phyloP scores from a whole-genome alignment of 2,329 filamentous ascomycete genomes.

The Fusarium setosum region DNA sequence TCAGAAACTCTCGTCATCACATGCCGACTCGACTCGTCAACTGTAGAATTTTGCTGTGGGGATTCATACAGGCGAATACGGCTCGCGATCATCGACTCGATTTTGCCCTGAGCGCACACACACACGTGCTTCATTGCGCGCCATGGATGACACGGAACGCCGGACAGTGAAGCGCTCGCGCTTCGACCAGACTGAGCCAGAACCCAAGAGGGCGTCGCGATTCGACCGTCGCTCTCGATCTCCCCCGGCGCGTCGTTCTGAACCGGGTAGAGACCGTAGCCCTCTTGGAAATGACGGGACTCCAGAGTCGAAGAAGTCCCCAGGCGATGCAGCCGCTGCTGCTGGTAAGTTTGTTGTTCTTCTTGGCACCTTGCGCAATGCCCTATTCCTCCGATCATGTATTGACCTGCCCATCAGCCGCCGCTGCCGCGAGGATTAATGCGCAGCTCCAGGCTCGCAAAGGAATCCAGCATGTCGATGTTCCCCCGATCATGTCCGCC shows the following conservation, averaged over 20 bases:
- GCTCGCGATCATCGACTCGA: background rate
- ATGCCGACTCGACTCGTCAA: background rate
- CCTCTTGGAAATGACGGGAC: conserved; percentile 67
- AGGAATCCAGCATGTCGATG: conserved; percentile 89
- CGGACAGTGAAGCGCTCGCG: conserved; percentile 84
- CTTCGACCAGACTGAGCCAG: conserved; percentile 91
- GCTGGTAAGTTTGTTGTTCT: conserved; percentile 68
- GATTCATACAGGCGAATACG: background rate
- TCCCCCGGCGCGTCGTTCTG: conserved; percentile 74
- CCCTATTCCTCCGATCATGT: background rate
- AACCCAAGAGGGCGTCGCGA: conserved; percentile 79
- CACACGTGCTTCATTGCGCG: conserved; percentile 14
- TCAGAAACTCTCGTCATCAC: conserved; percentile 2
- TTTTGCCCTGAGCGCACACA: background rate
- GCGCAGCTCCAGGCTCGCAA: conserved; percentile 87
- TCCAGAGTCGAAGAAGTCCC: conserved; percentile 59
- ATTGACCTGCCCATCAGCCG: conserved; percentile 64
- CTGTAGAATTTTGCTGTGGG: background rate
- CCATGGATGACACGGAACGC: conserved; percentile 80
- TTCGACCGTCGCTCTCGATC: conserved; percentile 95
- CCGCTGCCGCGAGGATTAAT: conserved; percentile 89
- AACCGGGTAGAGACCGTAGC: conserved; percentile 81
- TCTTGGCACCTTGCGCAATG: conserved; percentile 17
- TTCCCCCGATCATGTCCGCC: conserved; percentile 78
- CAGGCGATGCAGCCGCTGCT: conserved; percentile 78